Base-by-base conservation (phyloP, 805 yeast species). In the Saccharomycopsis oosterbeekiorum region DNA sequence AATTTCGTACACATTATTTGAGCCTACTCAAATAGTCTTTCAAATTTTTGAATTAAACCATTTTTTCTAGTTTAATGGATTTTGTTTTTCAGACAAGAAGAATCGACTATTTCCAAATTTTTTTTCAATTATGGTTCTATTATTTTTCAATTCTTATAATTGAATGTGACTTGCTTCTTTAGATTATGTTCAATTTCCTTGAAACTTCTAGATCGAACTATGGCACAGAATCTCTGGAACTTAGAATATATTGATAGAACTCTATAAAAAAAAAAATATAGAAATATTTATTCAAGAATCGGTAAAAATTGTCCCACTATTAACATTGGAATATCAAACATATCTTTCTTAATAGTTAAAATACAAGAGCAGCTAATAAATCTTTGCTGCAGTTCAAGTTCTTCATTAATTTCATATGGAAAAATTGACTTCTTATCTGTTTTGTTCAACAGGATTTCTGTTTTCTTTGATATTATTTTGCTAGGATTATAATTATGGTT, bases 301-400 rank as follows among this genome's bases (percentile, higher is more conserved):
- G 94, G 94, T 53, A 88, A 70, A 68, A 88, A 86, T 69, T 89
- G 93, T 0, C 96, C 96, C 55, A 88, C 85, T 19, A 89, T 83
- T 68, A 89, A 75, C 89, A 88, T 84, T 8, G 96, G 96, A 56
- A 89, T 83, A 71, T 88, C 93, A 73, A 88, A 89, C 56, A 85
- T 83, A 73, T 89, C 96, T 66, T 94, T 75, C 66, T 87, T 87
- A 15, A 89, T 89, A 0, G 96, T 89, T 91, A 94, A 87, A 15
- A 89, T 89, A 51, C 89, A 84, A 47, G 91, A 85, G 67, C 91
- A 88, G 63, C 82, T 82, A 26, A 85, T 79, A 60, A 69, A 71
- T 19, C 73, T 72, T 1, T 72, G 70, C 12, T 58, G 42, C 59
- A 55, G n/a, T 61, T 61, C 56, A 37, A 62, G 12, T 43, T 56